A percentile compares a stretch with the other conserved stretches of the same genome.
phyloP scores from a whole-genome alignment of 1,139 yeast species.

The Suhomyces panamericanus region DNA sequence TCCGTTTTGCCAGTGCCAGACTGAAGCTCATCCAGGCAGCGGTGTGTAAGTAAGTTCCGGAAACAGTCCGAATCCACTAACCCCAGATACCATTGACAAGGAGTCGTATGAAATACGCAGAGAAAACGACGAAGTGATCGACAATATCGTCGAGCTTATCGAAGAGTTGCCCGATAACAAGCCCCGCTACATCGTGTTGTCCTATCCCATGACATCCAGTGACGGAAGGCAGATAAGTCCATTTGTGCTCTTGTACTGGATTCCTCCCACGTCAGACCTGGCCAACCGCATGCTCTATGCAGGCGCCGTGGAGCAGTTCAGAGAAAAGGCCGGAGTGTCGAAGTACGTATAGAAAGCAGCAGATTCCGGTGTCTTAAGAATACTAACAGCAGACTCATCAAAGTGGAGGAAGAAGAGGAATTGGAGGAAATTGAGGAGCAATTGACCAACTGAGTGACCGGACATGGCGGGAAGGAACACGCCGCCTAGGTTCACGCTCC shows the following conservation, averaged over 20 bases:
- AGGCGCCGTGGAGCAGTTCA: constrained; percentile 78
- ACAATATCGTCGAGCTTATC: constrained; percentile 55
- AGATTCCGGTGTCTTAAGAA: neutral
- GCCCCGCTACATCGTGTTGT: constrained; percentile 73
- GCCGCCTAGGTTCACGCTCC: too few species aligned
- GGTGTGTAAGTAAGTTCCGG: constrained; percentile 43
- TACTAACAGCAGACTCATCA: constrained; percentile 48
- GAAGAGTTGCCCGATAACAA: constrained; percentile 82
- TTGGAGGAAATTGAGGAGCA: constrained; percentile 47
- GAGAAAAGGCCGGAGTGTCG: constrained; percentile 75
- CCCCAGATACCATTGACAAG: constrained; percentile 53
- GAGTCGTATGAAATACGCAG: constrained; percentile 57
- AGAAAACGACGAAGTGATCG: constrained; percentile 43
- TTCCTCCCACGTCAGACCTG: constrained; percentile 81
- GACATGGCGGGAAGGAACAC: too few species aligned
- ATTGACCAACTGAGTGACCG: neutral
- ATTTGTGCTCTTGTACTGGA: constrained; percentile 76
- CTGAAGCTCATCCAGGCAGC: constrained; percentile 63
- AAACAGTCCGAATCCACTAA: constrained; percentile 12
- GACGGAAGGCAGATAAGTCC: constrained; percentile 81
- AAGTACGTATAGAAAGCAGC: constrained; percentile 42
- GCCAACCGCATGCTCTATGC: constrained; percentile 85
- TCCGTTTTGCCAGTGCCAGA: constrained; percentile 71
- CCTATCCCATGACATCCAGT: constrained; percentile 66
- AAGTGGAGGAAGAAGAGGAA: constrained; percentile 62